Conservation (phyloP, 2,329 filamentous ascomycete genomes). For the Teratosphaeria gauchensis region DNA sequence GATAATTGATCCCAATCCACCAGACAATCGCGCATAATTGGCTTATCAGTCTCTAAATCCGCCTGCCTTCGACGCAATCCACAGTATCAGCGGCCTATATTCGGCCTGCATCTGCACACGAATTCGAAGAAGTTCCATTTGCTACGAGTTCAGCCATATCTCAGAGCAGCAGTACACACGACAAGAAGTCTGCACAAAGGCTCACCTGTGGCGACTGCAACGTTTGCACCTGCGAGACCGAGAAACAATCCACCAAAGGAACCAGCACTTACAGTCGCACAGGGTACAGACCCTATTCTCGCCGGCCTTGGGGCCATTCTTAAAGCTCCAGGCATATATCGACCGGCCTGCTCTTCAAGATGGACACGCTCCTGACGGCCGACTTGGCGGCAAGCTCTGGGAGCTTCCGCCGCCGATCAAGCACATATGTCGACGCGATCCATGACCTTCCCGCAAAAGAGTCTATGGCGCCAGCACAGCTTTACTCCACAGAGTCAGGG, state of each 20-base stretch:
- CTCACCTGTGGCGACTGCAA: not conserved
- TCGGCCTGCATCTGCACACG: not conserved
- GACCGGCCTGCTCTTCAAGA: conserved; percentile 19
- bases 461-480: conserved; percentile 84
- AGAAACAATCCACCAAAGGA: not conserved
- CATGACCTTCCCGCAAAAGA: conserved; percentile 80
- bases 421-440: conserved; percentile 93
- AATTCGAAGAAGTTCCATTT: not conserved
- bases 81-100: not conserved
- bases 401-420: conserved; percentile 82
- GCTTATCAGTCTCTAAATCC: not conserved
- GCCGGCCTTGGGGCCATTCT: not conserved
- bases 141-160: not conserved
- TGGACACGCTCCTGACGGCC: conserved; percentile 65
- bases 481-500: conserved; percentile 97
- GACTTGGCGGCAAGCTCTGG: conserved; percentile 87
- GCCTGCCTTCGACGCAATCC: not conserved
- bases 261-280: not conserved
- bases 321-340: not conserved
- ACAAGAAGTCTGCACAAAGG: no score
- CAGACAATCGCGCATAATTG: not conserved
- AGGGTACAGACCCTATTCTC: not conserved
- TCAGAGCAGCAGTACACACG: no score
- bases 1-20: not conserved
- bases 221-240: not conserved